Evolutionary conservation across 2,329 filamentous ascomycete genomes (phyloP).

Genomic region (Beauveria asiatica): DNA sequence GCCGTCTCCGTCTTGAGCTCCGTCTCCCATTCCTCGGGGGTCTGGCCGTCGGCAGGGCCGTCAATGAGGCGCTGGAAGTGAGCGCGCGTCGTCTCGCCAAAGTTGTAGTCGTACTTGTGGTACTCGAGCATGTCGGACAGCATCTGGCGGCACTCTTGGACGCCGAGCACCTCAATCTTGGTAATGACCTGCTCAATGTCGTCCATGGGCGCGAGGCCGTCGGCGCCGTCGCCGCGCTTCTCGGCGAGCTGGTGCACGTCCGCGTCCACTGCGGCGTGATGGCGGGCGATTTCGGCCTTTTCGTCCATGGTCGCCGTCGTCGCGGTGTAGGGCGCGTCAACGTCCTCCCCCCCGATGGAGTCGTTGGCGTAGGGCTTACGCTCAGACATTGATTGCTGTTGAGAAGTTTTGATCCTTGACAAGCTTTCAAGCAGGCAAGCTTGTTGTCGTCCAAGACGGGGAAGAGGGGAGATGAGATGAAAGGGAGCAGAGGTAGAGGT

Average conservation of each 20-base stretch:
- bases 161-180: conserved; percentile 16
- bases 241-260: conserved; percentile 7
- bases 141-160: conserved; percentile 16
- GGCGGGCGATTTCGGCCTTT: conserved; percentile 3
- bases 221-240: conserved; percentile 8
- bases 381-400: conserved; percentile 3
- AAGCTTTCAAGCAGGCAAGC: background rate
- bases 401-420: background rate
- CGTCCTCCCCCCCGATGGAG: background rate
- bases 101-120: conserved; percentile 21
- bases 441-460: background rate
- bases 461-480: background rate
- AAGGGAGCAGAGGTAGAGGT: background rate
- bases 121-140: conserved; percentile 14
- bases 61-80: conserved; percentile 15
- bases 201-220: conserved; percentile 17
- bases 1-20: conserved; percentile 10
- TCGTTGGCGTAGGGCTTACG: conserved; percentile 4
- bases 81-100: conserved; percentile 13
- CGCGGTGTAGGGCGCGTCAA: background rate
- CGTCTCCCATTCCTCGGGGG: conserved; percentile 5
- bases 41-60: conserved; percentile 15
- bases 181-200: conserved; percentile 19
- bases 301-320: background rate
- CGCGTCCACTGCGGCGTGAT: background rate